Base-by-base conservation (phyloP, 164 flowering plant genomes). In the Kalanchoe fedtschenkoi region DNA sequence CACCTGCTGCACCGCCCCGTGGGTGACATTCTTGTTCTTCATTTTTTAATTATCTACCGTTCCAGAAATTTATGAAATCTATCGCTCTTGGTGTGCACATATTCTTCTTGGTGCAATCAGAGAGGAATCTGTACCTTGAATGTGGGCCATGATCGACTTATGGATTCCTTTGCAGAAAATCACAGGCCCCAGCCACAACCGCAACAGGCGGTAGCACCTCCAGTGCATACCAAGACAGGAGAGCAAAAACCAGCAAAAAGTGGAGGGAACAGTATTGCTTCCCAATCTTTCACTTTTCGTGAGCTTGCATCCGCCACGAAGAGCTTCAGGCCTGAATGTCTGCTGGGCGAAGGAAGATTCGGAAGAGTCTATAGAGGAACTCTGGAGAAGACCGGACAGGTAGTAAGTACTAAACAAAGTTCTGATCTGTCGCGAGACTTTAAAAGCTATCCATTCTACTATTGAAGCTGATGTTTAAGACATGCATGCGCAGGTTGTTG, bases 301-400 rank as follows among this genome's bases (percentile, higher is more conserved):
- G 60, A 56, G 35, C 60, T 56, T 56, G 60, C 60, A 30, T 56
- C 60, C 17, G 60, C 60, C 6, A 56, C 60, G 3, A 56, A 56
- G 29, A 56, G 28, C 60, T 56, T 56, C 35, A 26, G 60, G 60
- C 60, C 60, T 29, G 60, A 56, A 28, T 56, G 60, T 28, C 60
- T 56, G 26, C 4, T 56, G 29, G 60, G 60, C 15, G 60, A 56
- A 56, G 60, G 60, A 19, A 34, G 60, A 56, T 56, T 56, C 17
- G 60, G 60, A 56, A 56, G 60, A 34, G 60, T 56, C 26, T 56
- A 56, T 56, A 56, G 28, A 56, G 60, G 60, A 34, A 56, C 37
- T 16, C 37, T 56, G 6, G 60, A 56, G 16, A 56, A 56, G 35
- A 56, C 35, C 35, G 35, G 60, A 2, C 60, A 56, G 60, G 60